Percentiles rank a stretch among this genome's conserved stretches.
Conservation (phyloP, 768 basidiomycete species). For the Clavulina sp. region DNA sequence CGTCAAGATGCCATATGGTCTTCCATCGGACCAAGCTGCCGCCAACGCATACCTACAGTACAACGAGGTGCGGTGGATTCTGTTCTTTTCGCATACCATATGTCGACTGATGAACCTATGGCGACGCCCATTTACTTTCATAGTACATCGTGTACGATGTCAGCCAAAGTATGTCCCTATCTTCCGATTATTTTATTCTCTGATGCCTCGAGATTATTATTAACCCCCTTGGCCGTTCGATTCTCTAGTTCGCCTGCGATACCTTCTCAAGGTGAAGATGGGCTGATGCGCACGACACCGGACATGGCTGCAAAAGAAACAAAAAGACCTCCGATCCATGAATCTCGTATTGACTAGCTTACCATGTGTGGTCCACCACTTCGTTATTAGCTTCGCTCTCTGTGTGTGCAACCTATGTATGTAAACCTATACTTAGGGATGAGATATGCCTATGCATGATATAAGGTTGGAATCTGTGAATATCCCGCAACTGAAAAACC, state of each 20-base stretch:
- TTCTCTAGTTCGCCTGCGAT: conserved; percentile 13
- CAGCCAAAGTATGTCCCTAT: conserved; percentile 26
- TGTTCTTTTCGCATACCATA: background rate
- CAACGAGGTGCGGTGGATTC: conserved; percentile 32
- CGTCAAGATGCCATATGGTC: conserved; percentile 43
- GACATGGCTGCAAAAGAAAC: too few relatives aligned
- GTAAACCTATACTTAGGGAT: too few relatives aligned
- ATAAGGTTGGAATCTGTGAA: too few relatives aligned
- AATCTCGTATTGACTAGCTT: too few relatives aligned
- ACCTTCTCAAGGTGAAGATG: conserved; percentile 41
- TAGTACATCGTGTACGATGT: conserved; percentile 47
- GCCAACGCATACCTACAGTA: conserved; percentile 27
- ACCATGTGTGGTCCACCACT: too few relatives aligned
- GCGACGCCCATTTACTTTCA: conserved; percentile 1
- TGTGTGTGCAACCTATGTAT: too few relatives aligned
- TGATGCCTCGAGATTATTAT: background rate
- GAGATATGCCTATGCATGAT: too few relatives aligned
- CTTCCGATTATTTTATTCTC: background rate
- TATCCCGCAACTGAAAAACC: too few relatives aligned
- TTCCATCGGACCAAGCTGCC: conserved; percentile 19
- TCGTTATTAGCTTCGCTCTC: too few relatives aligned
- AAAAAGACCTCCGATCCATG: too few relatives aligned
- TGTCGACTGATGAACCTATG: background rate
- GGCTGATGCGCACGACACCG: too few relatives aligned
- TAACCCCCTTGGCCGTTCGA: background rate